Conservation (phyloP, 2,329 filamentous ascomycete genomes). For the Colletotrichum kahawae region DNA sequence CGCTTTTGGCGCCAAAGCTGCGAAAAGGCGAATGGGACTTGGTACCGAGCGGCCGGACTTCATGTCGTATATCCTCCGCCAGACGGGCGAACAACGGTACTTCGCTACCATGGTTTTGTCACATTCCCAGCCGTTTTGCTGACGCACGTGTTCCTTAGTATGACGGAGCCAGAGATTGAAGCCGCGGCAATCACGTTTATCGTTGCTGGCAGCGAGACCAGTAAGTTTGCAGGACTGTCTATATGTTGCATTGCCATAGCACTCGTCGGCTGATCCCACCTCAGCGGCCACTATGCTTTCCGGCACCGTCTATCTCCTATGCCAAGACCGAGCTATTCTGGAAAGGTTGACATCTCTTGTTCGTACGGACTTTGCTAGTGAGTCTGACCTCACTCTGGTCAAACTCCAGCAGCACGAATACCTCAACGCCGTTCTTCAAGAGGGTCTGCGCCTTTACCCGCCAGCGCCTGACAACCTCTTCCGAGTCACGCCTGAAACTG, state of each 20-base stretch:
- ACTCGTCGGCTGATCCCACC: not conserved
- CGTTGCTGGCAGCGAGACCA: not conserved
- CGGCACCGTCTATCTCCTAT: not conserved
- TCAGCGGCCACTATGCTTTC: not conserved
- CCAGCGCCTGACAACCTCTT: not conserved
- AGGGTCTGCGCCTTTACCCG: not conserved
- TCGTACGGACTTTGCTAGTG: fast-evolving
- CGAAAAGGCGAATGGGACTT: not conserved
- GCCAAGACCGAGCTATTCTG: not conserved
- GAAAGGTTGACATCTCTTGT: not conserved
- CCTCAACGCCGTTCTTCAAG: not conserved
- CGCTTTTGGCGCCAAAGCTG: not conserved
- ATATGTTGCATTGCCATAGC: no score
- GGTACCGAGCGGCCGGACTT: not conserved
- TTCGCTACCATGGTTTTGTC: not conserved
- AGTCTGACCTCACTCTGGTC: not conserved
- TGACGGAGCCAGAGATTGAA: not conserved
- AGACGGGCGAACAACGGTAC: not conserved
- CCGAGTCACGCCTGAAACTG: not conserved
- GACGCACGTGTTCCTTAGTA: not conserved
- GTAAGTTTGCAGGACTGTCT: not conserved
- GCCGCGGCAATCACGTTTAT: not conserved
- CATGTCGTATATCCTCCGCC: not conserved
- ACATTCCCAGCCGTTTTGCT: not conserved
- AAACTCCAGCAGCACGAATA: not conserved